Conservation (phyloP, 2,329 filamentous ascomycete species). For the Penicillium occitanis region DNA sequence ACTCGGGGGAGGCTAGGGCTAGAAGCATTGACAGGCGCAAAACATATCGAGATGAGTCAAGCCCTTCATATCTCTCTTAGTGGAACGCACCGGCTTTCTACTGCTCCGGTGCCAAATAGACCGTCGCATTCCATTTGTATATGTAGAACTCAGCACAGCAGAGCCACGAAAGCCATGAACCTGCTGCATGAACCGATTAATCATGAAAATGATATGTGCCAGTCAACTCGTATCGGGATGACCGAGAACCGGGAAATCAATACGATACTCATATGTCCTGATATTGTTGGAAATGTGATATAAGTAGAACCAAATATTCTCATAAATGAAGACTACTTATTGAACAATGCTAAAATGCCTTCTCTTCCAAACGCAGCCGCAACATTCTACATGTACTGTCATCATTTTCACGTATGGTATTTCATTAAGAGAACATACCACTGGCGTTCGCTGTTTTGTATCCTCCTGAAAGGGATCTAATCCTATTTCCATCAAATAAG, state of each 20-base stretch:
- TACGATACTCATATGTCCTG: not conserved
- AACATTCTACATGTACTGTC: not conserved
- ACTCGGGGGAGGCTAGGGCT: not conserved
- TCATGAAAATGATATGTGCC: not conserved
- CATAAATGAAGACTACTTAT: not conserved
- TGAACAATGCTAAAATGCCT: conserved; percentile 8
- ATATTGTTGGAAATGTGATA: not conserved
- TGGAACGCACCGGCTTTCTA: not conserved
- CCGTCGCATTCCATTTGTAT: too few relatives aligned
- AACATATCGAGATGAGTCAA: not conserved
- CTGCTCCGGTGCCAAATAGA: too few relatives aligned
- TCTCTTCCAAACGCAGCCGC: conserved; percentile 7
- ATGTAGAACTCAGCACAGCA: too few relatives aligned
- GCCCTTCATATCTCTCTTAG: not conserved
- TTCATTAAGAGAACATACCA: not conserved
- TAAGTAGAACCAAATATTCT: not conserved
- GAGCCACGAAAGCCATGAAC: too few relatives aligned
- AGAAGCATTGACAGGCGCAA: not conserved
- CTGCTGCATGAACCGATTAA: too few relatives aligned
- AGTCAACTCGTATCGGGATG: not conserved
- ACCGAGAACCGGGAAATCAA: not conserved
- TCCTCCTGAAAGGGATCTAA: conserved; percentile 25
- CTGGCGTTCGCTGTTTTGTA: conserved; percentile 21
- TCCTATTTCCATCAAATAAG: conserved; percentile 4
- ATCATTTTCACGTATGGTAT: not conserved